These are phyloP conservation scores for Fusarium paranaense DNA, from an alignment of 2,329 filamentous ascomycete species.

Conservation along the genomic window DNA sequence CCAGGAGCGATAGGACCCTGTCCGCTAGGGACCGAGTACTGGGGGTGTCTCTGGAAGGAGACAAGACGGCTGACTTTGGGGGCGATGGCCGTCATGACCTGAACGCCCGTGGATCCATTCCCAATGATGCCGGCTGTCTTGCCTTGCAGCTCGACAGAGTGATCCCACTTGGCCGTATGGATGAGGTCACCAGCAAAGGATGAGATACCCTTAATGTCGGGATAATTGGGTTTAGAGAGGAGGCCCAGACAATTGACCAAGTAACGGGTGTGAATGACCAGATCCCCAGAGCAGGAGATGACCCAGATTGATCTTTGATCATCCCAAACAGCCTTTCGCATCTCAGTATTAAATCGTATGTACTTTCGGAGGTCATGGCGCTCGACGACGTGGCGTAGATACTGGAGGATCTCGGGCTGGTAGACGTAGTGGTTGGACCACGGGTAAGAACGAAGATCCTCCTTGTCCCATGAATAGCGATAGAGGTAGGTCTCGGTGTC, in stretches of 20 bases:
- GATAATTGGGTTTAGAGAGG: not conserved
- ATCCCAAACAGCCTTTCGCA: slow-evolving; percentile 46
- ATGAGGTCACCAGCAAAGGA: not conserved
- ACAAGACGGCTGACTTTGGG: slow-evolving; percentile 15
- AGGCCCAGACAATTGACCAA: not conserved
- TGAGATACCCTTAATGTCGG: not conserved
- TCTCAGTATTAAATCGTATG: slow-evolving; percentile 54
- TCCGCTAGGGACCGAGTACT: slow-evolving; percentile 25
- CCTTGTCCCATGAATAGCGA: slow-evolving; percentile 24
- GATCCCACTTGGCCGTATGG: not conserved
- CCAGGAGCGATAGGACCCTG: not conserved
- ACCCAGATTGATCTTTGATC: not conserved
- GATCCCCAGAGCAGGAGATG: not conserved
- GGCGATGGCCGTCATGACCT: slow-evolving; percentile 21
- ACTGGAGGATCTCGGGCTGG: slow-evolving; percentile 22
- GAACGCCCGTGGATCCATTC: slow-evolving; percentile 23
- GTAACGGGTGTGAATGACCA: not conserved
- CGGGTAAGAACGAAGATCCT: slow-evolving; percentile 16
- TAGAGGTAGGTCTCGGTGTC: slow-evolving; percentile 22
- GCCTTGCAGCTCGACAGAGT: not conserved
- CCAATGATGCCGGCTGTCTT: slow-evolving; percentile 20
- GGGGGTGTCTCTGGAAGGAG: slow-evolving; percentile 33
- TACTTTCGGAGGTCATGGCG: slow-evolving; percentile 38
- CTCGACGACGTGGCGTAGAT: slow-evolving; percentile 15
- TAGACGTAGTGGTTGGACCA: slow-evolving; percentile 23